phyloP scores from a whole-genome alignment of 1,284 basidiomycete genomes.

The Hemileia vastatrix region DNA sequence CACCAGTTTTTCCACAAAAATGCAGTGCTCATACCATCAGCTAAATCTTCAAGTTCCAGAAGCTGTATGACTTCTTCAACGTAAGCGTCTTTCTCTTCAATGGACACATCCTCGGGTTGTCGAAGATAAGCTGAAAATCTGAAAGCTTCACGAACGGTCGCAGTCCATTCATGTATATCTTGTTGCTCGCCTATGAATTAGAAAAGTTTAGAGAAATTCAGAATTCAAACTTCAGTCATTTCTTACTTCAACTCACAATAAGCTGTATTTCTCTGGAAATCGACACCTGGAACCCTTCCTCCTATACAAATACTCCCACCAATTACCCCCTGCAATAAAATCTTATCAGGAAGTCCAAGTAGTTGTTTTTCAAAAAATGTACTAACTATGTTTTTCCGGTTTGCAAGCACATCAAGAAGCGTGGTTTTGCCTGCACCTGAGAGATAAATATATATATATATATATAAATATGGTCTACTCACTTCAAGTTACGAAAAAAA shows the following conservation, averaged over 20 bases:
- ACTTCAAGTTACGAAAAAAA: conserved; percentile 34
- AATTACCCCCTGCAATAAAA: conserved; percentile 34
- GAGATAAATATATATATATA: no score
- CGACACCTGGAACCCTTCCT: conserved; percentile 48
- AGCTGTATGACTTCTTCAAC: conserved; percentile 52
- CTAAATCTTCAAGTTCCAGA: conserved; percentile 50
- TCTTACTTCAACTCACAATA: no score
- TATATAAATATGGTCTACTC: no score
- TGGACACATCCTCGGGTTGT: conserved; percentile 49
- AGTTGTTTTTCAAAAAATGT: no score
- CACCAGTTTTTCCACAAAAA: conserved; percentile 25
- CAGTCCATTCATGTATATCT: conserved; percentile 62
- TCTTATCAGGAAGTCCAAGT: no score
- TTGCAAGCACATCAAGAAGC: conserved; percentile 51
- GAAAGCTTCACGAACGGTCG: conserved; percentile 55
- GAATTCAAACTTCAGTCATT: no score
- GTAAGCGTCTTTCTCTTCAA: conserved; percentile 51
- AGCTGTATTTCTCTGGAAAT: conserved; percentile 51
- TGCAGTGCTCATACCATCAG: conserved; percentile 51
- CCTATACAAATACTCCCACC: conserved; percentile 49
- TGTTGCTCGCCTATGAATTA: conserved; percentile 45
- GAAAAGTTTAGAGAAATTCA: no score
- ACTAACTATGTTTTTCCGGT: conserved; percentile 44
- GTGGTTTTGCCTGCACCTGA: conserved; percentile 49
- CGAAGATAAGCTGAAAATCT: conserved; percentile 55